A percentile compares a stretch with the other conserved stretches of the same genome.
phyloP scores from a whole-genome alignment of 331 rosid species.

The Malus hybrid region DNA sequence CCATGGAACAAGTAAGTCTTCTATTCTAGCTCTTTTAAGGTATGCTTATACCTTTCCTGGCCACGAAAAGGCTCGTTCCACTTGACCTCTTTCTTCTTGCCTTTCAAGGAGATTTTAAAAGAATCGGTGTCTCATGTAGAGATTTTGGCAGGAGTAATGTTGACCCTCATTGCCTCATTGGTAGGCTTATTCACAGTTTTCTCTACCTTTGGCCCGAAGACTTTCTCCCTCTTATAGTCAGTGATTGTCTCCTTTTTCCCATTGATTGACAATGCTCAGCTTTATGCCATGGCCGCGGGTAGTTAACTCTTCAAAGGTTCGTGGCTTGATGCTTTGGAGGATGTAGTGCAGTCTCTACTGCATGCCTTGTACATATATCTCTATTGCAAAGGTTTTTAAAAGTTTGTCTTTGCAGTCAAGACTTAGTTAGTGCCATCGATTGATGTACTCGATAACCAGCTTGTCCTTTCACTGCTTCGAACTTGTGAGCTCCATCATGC shows the following conservation, averaged over 20 bases:
- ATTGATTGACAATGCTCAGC: neutral
- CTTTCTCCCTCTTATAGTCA: too few relatives aligned
- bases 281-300: accelerated
- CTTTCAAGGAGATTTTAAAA: too few relatives aligned
- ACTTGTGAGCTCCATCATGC: neutral
- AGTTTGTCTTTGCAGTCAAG: too few relatives aligned
- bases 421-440: accelerated
- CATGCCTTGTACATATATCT: too few relatives aligned
- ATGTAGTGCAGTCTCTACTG: neutral
- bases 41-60: too few relatives aligned
- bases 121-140: accelerated
- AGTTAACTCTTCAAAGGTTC: neutral
- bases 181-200: neutral
- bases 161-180: accelerated
- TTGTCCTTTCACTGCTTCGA: neutral
- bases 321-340: neutral
- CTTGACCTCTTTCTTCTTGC: neutral
- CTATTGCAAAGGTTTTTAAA: neutral
- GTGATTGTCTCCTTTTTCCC: neutral
- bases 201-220: neutral
- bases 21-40: too few relatives aligned
- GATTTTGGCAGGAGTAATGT: accelerated
- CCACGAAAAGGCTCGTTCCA: neutral
- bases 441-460: neutral
- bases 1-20: too few relatives aligned